A percentile compares a stretch with the other conserved stretches of the same genome.
These are phyloP conservation scores for Neospermospora avenae DNA, from an alignment of 2,329 filamentous ascomycete species.

Conservation along the genomic window DNA sequence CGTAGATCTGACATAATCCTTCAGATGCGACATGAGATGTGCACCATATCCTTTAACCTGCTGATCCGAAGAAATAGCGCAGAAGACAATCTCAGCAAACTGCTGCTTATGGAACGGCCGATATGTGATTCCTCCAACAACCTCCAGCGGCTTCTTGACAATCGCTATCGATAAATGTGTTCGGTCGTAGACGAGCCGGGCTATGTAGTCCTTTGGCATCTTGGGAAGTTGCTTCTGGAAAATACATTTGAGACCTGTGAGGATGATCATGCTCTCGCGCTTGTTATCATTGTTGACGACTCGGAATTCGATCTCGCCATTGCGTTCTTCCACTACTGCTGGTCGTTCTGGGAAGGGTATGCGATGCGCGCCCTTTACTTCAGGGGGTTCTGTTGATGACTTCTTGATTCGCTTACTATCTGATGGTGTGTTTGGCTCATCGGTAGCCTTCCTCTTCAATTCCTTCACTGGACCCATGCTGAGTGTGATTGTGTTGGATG, in stretches of 20 bases:
- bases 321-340: conserved; percentile 88
- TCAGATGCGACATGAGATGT: conserved; percentile 95
- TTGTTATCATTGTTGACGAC: conserved; percentile 96
- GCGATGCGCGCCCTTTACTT: neutral
- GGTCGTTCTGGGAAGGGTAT: conserved; percentile 92
- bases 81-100: conserved; percentile 98
- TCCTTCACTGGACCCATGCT: conserved; percentile 30
- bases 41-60: conserved; percentile 98
- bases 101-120: conserved; percentile 86
- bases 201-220: conserved; percentile 99
- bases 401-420: conserved; percentile 64
- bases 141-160: conserved; percentile 91
- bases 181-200: conserved; percentile 92
- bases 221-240: conserved; percentile 98
- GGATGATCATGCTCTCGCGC: conserved; percentile 84
- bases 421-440: conserved; percentile 59
- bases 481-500: neutral
- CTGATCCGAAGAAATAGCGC: conserved; percentile 94
- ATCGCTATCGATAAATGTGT: conserved; percentile 96
- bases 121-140: conserved; percentile 96
- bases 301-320: conserved; percentile 92
- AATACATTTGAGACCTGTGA: conserved; percentile 94
- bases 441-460: conserved; percentile 68
- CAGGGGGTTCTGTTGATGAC: conserved; percentile 37
- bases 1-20: conserved; percentile 98